phyloP scores from a whole-genome alignment of 768 basidiomycete genomes.

The Tricholoma terreum region DNA sequence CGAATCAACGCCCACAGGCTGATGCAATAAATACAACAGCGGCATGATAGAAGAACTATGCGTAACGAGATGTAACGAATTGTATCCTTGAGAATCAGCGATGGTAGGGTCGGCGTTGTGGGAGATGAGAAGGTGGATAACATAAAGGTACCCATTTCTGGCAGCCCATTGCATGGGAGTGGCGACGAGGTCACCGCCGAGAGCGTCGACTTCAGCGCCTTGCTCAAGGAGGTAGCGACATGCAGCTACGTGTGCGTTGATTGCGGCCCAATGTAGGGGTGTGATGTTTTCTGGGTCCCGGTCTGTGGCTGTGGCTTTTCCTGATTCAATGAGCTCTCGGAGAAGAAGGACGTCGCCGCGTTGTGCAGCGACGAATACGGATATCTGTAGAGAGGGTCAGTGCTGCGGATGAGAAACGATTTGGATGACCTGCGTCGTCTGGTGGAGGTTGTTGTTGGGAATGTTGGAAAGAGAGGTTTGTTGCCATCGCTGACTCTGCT shows the following conservation, averaged over 20 bases:
- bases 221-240: conserved; percentile 87
- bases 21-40: conserved; percentile 85
- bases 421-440: conserved; percentile 36
- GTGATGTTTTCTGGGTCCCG: conserved; percentile 91
- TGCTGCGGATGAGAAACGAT: neutral
- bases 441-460: conserved; percentile 36
- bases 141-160: conserved; percentile 92
- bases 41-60: conserved; percentile 96
- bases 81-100: conserved; percentile 92
- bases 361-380: conserved; percentile 84
- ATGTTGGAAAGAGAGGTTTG: conserved; percentile 41
- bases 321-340: conserved; percentile 65
- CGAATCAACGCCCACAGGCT: conserved; percentile 89
- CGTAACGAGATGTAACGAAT: conserved; percentile 90
- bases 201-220: conserved; percentile 91
- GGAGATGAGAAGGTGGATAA: conserved; percentile 87
- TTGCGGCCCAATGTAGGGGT: conserved; percentile 96
- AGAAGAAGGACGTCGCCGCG: conserved; percentile 74
- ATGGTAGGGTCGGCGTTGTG: conserved; percentile 93
- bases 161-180: conserved; percentile 99
- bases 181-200: conserved; percentile 91
- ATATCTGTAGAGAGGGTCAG: conserved; percentile 35
- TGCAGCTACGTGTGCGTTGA: conserved; percentile 89
- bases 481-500: conserved; percentile 43
- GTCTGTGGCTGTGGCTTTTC: conserved; percentile 68